Evolutionary conservation across 352 stramenopile species (phyloP).

Genomic region (Pythium scleroteichum): DNA sequence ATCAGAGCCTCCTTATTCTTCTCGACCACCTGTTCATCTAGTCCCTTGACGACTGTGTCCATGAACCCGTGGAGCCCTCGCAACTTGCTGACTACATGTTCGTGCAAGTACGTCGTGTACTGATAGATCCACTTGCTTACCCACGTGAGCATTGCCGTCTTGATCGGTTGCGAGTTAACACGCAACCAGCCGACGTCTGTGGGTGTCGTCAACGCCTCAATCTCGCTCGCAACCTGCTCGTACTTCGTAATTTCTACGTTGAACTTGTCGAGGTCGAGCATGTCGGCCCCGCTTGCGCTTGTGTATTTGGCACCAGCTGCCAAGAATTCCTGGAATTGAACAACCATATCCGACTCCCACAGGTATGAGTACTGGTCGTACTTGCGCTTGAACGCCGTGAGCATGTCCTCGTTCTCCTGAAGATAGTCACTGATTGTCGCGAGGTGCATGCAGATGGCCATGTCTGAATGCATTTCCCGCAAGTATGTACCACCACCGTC

Average conservation of each 20-base stretch:
- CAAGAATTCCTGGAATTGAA: constrained; percentile 93
- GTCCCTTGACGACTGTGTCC: constrained; percentile 87
- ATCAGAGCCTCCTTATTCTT: constrained; percentile 96
- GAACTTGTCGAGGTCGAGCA: constrained; percentile 95
- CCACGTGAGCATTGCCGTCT: constrained; percentile 95
- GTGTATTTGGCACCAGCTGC: constrained; percentile 47
- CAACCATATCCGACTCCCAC: constrained; percentile 95
- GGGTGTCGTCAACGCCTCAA: constrained; percentile 87
- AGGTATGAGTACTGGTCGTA: constrained; percentile 96
- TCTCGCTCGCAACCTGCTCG: constrained; percentile 91
- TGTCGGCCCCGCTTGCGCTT: constrained; percentile 77
- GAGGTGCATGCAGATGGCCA: constrained; percentile 93
- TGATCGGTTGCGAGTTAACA: constrained; percentile 97
- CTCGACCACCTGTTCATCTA: constrained; percentile 90
- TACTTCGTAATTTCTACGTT: constrained; percentile 96
- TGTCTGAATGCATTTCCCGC: constrained; percentile 97
- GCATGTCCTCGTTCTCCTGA: constrained; percentile 92
- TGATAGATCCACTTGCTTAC: constrained; percentile 96
- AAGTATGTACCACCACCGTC: constrained; percentile 95
- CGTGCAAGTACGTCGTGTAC: constrained; percentile 94
- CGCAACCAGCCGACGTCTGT: constrained; percentile 97
- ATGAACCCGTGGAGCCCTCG: constrained; percentile 92
- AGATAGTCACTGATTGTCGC: constrained; percentile 94
- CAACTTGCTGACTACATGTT: constrained; percentile 91
- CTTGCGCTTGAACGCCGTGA: constrained; percentile 90